phyloP scores from a whole-genome alignment of 495 filamentous ascomycete genomes.

The Aspergillus nanangensis region DNA sequence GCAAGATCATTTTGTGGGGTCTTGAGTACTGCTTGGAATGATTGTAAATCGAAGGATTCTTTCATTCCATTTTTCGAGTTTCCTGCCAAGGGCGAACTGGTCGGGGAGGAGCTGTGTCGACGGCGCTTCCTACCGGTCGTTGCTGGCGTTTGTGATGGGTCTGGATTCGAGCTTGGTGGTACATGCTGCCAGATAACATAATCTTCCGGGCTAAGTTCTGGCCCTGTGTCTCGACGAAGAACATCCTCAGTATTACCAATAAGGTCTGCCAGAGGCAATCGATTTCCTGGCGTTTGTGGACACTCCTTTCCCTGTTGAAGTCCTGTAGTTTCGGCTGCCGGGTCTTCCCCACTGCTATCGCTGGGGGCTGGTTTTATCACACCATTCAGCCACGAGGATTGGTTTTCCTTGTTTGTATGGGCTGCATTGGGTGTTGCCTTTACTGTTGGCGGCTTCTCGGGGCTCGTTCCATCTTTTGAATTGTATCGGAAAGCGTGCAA shows the following conservation, averaged over 20 bases:
- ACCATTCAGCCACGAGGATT: slow-evolving; percentile 37
- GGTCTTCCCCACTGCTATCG: slow-evolving; percentile 19
- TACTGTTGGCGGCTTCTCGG: slow-evolving; percentile 28
- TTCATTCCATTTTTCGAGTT: slow-evolving; percentile 36
- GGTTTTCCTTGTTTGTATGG: slow-evolving; percentile 35
- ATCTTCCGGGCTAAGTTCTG: slow-evolving; percentile 62
- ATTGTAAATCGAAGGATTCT: slow-evolving; percentile 45
- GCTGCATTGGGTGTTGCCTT: slow-evolving; percentile 19
- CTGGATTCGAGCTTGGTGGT: slow-evolving; percentile 41
- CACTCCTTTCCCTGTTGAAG: slow-evolving; percentile 41
- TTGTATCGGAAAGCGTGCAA: slow-evolving; percentile 54
- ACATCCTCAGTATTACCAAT: slow-evolving; percentile 67
- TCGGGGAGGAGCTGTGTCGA: slow-evolving; percentile 76
- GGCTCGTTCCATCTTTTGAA: slow-evolving; percentile 17
- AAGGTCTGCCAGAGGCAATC: slow-evolving; percentile 73
- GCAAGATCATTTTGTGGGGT: slow-evolving; percentile 82
- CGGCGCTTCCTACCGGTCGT: slow-evolving; percentile 62
- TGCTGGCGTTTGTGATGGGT: slow-evolving; percentile 42
- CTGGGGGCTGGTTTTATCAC: slow-evolving; percentile 29
- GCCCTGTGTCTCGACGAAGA: slow-evolving; percentile 29
- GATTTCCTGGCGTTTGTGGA: slow-evolving; percentile 69
- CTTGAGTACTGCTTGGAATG: slow-evolving; percentile 52
- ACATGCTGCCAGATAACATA: slow-evolving; percentile 67
- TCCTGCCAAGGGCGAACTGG: slow-evolving; percentile 61
- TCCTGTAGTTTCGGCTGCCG: slow-evolving; percentile 23